These are phyloP conservation scores for Paramecium pentaurelia DNA, from an alignment of 73 alveolate species.

Conservation along the genomic window DNA sequence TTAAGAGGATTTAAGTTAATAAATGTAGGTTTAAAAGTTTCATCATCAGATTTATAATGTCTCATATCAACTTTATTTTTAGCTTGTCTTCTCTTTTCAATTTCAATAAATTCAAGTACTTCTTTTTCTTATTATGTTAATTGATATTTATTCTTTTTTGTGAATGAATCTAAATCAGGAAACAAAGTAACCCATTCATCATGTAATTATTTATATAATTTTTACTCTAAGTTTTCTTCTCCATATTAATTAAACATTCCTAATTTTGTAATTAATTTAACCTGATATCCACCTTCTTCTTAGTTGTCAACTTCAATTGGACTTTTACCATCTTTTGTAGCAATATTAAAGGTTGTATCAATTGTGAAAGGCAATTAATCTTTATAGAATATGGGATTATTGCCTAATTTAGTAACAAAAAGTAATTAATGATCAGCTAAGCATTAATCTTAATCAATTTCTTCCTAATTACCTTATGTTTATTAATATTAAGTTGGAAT, in stretches of 20 bases:
- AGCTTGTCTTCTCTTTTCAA: background rate
- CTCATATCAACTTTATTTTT: background rate
- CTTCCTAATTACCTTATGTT: background rate
- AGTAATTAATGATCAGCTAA: background rate
- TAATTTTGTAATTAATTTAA: background rate
- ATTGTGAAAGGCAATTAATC: conserved; percentile 11
- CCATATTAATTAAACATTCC: background rate
- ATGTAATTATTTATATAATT: background rate
- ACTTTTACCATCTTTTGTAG: conserved; percentile 11
- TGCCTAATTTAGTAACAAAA: conserved; percentile 26
- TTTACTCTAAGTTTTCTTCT: background rate
- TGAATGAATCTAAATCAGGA: background rate
- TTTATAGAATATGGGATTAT: conserved; percentile 5
- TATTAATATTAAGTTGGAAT: background rate
- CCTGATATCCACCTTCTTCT: background rate
- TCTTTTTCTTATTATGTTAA: background rate
- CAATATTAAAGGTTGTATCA: background rate
- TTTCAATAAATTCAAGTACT: background rate
- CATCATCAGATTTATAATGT: conserved; percentile 29
- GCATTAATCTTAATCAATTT: background rate
- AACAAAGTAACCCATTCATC: background rate
- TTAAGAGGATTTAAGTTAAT: conserved; percentile 24
- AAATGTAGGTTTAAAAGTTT: background rate
- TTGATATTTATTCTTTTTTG: background rate
- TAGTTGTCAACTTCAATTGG: background rate